Evolutionary conservation across 2,329 filamentous ascomycete species (phyloP).

Genomic region (Grosmannia penicillata): DNA sequence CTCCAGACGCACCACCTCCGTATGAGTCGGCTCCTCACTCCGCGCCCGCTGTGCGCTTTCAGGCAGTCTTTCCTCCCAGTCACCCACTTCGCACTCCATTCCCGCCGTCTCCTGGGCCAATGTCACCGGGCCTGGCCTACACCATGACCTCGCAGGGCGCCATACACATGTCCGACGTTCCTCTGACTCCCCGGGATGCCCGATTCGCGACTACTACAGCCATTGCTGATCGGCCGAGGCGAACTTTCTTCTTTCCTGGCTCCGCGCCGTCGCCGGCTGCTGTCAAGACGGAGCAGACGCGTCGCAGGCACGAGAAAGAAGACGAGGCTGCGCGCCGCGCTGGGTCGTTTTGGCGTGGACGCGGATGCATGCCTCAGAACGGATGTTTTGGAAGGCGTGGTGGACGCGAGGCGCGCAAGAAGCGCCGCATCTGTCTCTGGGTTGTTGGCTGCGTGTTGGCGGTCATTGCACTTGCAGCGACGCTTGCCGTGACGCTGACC

Average conservation of each 20-base stretch:
- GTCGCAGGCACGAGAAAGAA: slow-evolving; percentile 48
- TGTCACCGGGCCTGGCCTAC: slow-evolving; percentile 46
- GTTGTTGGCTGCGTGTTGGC: slow-evolving; percentile 34
- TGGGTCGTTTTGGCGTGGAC: slow-evolving; percentile 50
- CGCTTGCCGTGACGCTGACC: slow-evolving; percentile 43
- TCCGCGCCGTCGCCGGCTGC: slow-evolving; percentile 12
- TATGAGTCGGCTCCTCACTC: slow-evolving; percentile 34
- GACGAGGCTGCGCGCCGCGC: slow-evolving; percentile 41
- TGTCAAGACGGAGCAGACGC: slow-evolving; percentile 33
- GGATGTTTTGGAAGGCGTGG: slow-evolving; percentile 51
- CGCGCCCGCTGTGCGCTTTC: slow-evolving; percentile 31
- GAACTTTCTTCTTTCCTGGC: slow-evolving; percentile 24
- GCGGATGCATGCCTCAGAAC: slow-evolving; percentile 45
- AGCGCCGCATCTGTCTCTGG: slow-evolving; percentile 43
- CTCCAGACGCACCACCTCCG: slow-evolving; percentile 28
- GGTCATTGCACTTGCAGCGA: slow-evolving; percentile 35
- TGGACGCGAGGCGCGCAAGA: slow-evolving; percentile 49
- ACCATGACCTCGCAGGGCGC: slow-evolving; percentile 48
- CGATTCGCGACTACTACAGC: too few relatives aligned
- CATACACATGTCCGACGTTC: slow-evolving; percentile 45
- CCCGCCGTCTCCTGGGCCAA: slow-evolving; percentile 43
- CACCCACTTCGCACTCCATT: slow-evolving; percentile 31
- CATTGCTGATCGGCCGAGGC: slow-evolving; percentile 28
- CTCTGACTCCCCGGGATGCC: slow-evolving; percentile 29
- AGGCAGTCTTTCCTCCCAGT: slow-evolving; percentile 41